These are phyloP conservation scores for Trypanosoma rangeli DNA, from an alignment of 208 protist species.

Conservation along the genomic window DNA sequence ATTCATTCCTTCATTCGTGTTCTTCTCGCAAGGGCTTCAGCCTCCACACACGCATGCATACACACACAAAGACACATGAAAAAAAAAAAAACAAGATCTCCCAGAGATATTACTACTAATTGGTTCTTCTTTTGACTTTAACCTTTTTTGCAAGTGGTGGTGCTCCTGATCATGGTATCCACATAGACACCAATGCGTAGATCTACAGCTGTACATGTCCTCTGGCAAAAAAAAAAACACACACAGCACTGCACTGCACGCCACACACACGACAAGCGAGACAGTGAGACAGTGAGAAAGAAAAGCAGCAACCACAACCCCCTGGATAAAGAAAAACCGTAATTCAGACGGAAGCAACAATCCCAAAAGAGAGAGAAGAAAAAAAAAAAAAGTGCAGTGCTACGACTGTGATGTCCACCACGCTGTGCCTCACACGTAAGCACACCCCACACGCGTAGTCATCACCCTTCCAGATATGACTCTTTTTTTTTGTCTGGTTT, in stretches of 20 bases:
- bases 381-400: constrained; percentile 22
- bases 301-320: constrained; percentile 3
- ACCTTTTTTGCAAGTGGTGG: neutral
- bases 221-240: too few relatives aligned
- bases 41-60: neutral
- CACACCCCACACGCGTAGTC: too few relatives aligned
- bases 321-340: neutral
- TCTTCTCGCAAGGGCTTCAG: too few relatives aligned
- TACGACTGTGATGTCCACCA: too few relatives aligned
- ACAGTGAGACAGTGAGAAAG: constrained; percentile 10
- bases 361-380: constrained; percentile 8
- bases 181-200: neutral
- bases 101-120: neutral
- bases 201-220: too few relatives aligned
- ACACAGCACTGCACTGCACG: too few relatives aligned
- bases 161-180: neutral
- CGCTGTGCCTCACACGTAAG: too few relatives aligned
- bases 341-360: constrained; percentile 11
- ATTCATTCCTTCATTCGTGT: too few relatives aligned
- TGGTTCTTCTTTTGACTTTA: constrained; percentile 8
- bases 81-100: constrained; percentile 7
- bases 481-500: too few relatives aligned
- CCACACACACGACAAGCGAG: neutral
- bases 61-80: constrained; percentile 9
- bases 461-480: too few relatives aligned